Evolutionary conservation across 2,329 filamentous ascomycete species (phyloP), one percentile per base, ranked within the genome.

Genomic region (Talaromyces sp.): DNA sequence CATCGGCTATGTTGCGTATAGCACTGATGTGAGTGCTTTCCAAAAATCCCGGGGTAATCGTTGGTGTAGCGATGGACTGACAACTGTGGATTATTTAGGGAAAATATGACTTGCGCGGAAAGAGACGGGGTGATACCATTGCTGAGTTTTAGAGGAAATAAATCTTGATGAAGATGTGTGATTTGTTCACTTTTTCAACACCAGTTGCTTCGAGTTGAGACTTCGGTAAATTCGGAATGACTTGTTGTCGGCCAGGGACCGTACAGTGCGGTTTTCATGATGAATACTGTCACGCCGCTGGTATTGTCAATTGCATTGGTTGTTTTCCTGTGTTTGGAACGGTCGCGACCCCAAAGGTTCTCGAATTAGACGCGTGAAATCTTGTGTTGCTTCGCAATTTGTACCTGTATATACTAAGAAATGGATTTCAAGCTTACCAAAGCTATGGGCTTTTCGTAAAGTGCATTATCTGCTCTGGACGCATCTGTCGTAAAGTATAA

Each of bases 91-190:
- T 19, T 66, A 35, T 31, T 54, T 72, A 98, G 94, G 95, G 94
- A 74, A 92, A 94, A 75, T 96, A 83, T 78, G 86, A 96, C 58
- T 78, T 97, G 71, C 87, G 93, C 71, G 94, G 89, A 65, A 98
- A 98, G 89, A 86, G 91, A 78, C 90, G 87, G 79, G 93, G 92
- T 63, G 94, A 98, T 75, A 84, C 89, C n/a, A 85, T 96, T 73
- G 82, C 83, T 63, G 93, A 98, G 80, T 94, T 86, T 78, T 98
- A 81, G 61, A 58, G 50, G n/a, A 27, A n/a, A 41, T 45, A 5
- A 2, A 1, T 4, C 1, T 10, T 33, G 8, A 35, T 13, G 17
- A 9, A 2, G 50, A 3, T 35, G 31, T 15, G 31, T 54, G 50
- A 37, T 54, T 37, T 5, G 31, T 39, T 56, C n/a, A 37, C 9